These are phyloP conservation scores for Pseudozyma tsukubaensis DNA, from an alignment of 1,284 basidiomycete species.

Conservation along the genomic window DNA sequence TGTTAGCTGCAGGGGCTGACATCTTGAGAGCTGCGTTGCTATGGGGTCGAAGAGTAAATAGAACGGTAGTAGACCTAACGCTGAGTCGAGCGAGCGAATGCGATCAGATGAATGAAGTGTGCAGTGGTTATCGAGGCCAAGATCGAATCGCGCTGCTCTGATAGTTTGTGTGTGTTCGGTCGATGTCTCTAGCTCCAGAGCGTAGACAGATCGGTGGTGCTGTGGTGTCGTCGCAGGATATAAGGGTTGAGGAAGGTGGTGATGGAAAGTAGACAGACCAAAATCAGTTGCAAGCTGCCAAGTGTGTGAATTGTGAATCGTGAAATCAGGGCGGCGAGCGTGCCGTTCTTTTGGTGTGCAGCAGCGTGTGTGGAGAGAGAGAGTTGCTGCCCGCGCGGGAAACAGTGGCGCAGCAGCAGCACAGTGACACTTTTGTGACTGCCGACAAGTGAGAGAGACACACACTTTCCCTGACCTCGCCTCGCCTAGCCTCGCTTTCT, in stretches of 20 bases:
- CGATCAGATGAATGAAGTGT: background rate
- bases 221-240: background rate
- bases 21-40: constrained; percentile 1
- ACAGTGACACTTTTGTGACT: background rate
- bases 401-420: constrained; percentile 17
- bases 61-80: no score
- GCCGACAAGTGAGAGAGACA: constrained; percentile 8
- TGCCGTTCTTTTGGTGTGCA: constrained; percentile 2
- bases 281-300: no score
- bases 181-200: no score
- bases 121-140: no score
- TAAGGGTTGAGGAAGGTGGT: background rate
- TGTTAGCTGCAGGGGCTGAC: constrained; percentile 28
- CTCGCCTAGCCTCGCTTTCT: no score
- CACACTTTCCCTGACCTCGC: constrained; percentile 1
- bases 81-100: background rate
- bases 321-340: no score
- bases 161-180: no score
- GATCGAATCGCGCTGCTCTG: no score
- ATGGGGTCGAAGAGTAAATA: no score
- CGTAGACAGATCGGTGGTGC: background rate
- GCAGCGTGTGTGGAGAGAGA: constrained; percentile 6
- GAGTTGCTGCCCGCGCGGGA: constrained; percentile 1
- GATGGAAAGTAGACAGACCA: background rate
- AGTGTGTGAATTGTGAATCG: constrained; percentile 3